These are phyloP conservation scores for Soucietia sequanensis DNA, from an alignment of 805 yeast genomes.

Conservation along the genomic window DNA sequence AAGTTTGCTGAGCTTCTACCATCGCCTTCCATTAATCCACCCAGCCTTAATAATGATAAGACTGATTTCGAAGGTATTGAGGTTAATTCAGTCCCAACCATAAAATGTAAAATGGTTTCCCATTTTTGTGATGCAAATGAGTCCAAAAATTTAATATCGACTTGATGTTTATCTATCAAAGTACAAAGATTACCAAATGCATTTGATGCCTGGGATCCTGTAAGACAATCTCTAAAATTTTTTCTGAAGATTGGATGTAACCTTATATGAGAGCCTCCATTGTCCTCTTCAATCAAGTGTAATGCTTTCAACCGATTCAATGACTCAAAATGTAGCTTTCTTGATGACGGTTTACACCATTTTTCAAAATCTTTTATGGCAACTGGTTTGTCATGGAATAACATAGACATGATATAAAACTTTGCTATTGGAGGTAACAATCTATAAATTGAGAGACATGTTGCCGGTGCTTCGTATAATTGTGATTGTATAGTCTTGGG, in stretches of 20 bases:
- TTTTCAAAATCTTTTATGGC: constrained; percentile 64
- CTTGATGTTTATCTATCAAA: constrained; percentile 50
- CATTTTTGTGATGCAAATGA: constrained; percentile 82
- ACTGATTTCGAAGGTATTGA: constrained; percentile 80
- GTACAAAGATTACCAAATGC: constrained; percentile 77
- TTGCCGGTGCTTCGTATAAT: constrained; percentile 81
- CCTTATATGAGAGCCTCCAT: constrained; percentile 44
- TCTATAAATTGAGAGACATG: constrained; percentile 91
- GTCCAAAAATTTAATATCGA: constrained; percentile 67
- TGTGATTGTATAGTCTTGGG: constrained; percentile 84
- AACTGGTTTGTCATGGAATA: constrained; percentile 76
- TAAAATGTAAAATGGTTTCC: constrained; percentile 94
- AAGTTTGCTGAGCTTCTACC: constrained; percentile 38
- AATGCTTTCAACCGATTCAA: constrained; percentile 71
- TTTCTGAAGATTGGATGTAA: constrained; percentile 72
- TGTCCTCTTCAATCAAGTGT: constrained; percentile 68
- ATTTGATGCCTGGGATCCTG: constrained; percentile 67
- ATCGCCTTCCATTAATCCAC: constrained; percentile 81
- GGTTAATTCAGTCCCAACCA: constrained; percentile 88
- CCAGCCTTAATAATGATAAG: constrained; percentile 67
- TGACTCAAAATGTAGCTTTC: constrained; percentile 69
- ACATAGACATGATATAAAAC: constrained; percentile 80
- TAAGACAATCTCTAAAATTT: constrained; percentile 77
- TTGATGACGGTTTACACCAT: constrained; percentile 68
- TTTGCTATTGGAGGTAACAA: constrained; percentile 87